Base-by-base conservation (phyloP, 2,329 filamentous ascomycete genomes). In the Calonectria naviculata region DNA sequence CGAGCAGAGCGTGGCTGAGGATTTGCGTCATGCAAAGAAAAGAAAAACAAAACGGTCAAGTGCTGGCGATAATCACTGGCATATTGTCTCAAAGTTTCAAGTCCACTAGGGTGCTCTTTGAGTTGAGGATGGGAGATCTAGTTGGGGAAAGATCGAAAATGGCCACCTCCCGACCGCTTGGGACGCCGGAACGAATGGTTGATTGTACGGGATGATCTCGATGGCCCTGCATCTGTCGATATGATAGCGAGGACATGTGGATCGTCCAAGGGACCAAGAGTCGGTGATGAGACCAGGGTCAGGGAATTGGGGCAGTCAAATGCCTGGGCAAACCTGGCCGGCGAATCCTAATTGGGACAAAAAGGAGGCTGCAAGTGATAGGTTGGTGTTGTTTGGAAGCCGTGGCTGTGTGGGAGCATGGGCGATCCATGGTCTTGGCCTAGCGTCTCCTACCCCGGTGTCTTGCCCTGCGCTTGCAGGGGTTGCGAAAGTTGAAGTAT, bases 221-320 rank as follows among this genome's bases (percentile, higher is more conserved):
- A 72, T 70, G 63, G 56, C 34, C 58, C 47, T 67, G 70, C 67
- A 70, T 62, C 44, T 70, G 58, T 67, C 67, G 56, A 66, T 72
- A 62, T 71, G 65, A 71, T 61, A 52, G 58, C 28, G 70, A 68
- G 60, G 60, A 21, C 61, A 47, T 56, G 66, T 70, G 70, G 70
- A 49, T 49, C 66, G 47, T 38, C 64, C 31, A 67, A 38, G 52
- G 17, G 38, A 44, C 52, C n/a, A 29, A 70, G 26, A 26, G 34
- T 46, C 41, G 15, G 34, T 36, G 58, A 52, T 44, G 24, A 46
- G 67, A 61, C 63, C 24, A 21, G 65, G 65, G 42, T 41, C 44
- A 8, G 68, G 36, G 54, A 44, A 61, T 42, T 66, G 28, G 38
- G 31, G 44, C 44, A 31, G 34, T 12, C n/a, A 21, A 49, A 56